Conservation (phyloP, 805 yeast species). For the Pichia nanzhaoensis region DNA sequence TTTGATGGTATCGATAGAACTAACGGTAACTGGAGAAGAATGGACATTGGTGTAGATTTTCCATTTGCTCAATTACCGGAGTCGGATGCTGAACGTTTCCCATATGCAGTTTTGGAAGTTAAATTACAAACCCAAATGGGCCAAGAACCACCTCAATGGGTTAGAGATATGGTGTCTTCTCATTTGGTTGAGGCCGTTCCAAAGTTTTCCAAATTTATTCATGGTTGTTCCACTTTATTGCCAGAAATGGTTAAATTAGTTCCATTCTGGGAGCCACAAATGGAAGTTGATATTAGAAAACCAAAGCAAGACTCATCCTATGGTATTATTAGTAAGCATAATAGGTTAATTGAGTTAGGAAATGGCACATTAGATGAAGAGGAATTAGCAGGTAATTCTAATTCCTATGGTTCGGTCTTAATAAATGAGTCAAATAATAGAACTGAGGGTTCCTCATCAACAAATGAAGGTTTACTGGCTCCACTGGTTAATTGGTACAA, state of each 20-base stretch:
- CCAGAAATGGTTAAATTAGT: conserved; percentile 77
- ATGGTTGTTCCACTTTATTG: conserved; percentile 88
- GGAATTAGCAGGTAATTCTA: conserved; percentile 41
- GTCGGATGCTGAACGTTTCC: conserved; percentile 84
- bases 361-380: conserved; percentile 66
- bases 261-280: conserved; percentile 98
- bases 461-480: conserved; percentile 13
- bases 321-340: conserved; percentile 51
- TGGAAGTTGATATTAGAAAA: conserved; percentile 91
- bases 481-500: conserved; percentile 16
- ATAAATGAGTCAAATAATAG: conserved; percentile 26
- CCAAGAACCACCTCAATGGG: conserved; percentile 99
- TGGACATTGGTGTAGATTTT: conserved; percentile 96
- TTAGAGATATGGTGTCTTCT: conserved; percentile 80
- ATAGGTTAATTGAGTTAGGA: conserved; percentile 24
- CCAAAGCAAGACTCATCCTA: conserved; percentile 57
- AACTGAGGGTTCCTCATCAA: conserved; percentile 21
- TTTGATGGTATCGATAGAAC: conserved; percentile 92
- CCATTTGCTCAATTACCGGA: conserved; percentile 86
- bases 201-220: conserved; percentile 93
- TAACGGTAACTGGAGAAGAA: conserved; percentile 93
- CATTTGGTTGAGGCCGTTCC: conserved; percentile 98
- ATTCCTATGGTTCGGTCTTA: conserved; percentile 26
- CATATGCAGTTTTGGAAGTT: conserved; percentile 96
- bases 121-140: conserved; percentile 96